phyloP scores from a whole-genome alignment of 495 filamentous ascomycete genomes.

The Astrothelium macrocarpum region DNA sequence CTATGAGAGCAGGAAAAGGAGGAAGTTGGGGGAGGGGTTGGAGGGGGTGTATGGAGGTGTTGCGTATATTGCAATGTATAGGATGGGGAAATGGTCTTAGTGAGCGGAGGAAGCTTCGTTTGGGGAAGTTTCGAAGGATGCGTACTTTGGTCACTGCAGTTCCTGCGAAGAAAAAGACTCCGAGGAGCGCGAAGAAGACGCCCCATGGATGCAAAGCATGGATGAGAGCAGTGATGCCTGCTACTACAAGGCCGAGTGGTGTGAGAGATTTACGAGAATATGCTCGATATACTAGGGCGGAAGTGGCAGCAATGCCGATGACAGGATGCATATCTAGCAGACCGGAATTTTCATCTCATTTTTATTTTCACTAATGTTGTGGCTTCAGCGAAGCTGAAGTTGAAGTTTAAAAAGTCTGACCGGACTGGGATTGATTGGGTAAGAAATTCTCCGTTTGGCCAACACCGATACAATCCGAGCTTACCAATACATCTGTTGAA shows the following conservation, averaged over 20 bases:
- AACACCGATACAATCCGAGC: too few relatives aligned
- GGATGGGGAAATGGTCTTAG: conserved; percentile 41
- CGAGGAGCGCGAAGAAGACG: conserved; percentile 71
- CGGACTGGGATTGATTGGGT: too few relatives aligned
- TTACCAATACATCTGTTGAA: too few relatives aligned
- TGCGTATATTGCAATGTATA: too few relatives aligned
- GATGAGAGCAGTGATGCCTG: conserved; percentile 58
- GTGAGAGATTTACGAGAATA: conserved; percentile 67
- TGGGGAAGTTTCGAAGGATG: neutral
- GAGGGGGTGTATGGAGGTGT: conserved; percentile 75
- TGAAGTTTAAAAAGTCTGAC: neutral
- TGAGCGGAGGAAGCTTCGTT: neutral
- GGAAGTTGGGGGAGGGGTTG: conserved; percentile 62
- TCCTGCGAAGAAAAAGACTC: conserved; percentile 78
- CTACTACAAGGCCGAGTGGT: conserved; percentile 57
- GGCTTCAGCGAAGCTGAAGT: neutral
- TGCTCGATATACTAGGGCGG: conserved; percentile 58
- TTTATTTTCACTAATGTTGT: neutral
- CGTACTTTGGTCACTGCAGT: conserved; percentile 71
- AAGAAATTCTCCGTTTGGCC: too few relatives aligned
- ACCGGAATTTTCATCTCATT: neutral
- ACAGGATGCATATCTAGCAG: neutral
- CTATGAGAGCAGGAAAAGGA: too few relatives aligned
- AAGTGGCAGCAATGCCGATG: conserved; percentile 45
- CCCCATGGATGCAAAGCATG: conserved; percentile 89